Evolutionary conservation across 1,284 basidiomycete species (phyloP), one percentile per base, ranked within the genome.

Genomic region (Sphagnurus paluster): DNA sequence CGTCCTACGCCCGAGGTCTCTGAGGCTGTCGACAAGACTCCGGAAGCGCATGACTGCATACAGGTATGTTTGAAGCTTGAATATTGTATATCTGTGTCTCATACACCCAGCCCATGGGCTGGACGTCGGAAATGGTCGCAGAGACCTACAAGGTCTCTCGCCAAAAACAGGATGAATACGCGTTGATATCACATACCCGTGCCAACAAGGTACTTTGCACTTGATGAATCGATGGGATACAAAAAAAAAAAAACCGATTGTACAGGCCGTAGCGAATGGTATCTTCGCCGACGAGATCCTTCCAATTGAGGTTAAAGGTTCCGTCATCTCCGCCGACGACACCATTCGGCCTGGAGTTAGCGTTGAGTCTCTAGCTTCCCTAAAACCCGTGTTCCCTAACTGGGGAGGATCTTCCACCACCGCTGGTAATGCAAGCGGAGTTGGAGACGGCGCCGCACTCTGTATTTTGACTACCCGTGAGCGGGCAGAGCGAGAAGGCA

Each of bases 371-470:
- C 76, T 93, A 9, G 67, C 77, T 7, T 74, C 74, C 43, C 71
- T 93, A 42, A 88, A 86, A 55, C 75, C 90, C 4, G 87, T 77
- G 3, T 92, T 92, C 61, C 82, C 86, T 6, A 72, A 90, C 44
- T 93, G 90, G 87, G 88, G 87, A 11, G 72, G 80, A 25, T 68
- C 75, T 4, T 76, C 81, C 3, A 92, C 90, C 0, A 95, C 93
- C 58, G 83, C 93, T 38, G 90, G 89, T 16, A 98, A 98, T 65
- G 92, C 95, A 0, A 95, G 92, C 53, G 94, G 95, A 47, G 81
- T 98, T 24, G 93, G 93, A 8, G 96, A 99, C 65, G 96, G 96
- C 44, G 96, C 94, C 24, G 96, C 93, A 6, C 71, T 96, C 14
- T 90, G 92, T 49, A 78, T 99, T 40, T 72, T 99, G 53, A 93